These are phyloP conservation scores for Trichoderma aggressivum DNA, from an alignment of 2,329 filamentous ascomycete genomes.

Conservation along the genomic window DNA sequence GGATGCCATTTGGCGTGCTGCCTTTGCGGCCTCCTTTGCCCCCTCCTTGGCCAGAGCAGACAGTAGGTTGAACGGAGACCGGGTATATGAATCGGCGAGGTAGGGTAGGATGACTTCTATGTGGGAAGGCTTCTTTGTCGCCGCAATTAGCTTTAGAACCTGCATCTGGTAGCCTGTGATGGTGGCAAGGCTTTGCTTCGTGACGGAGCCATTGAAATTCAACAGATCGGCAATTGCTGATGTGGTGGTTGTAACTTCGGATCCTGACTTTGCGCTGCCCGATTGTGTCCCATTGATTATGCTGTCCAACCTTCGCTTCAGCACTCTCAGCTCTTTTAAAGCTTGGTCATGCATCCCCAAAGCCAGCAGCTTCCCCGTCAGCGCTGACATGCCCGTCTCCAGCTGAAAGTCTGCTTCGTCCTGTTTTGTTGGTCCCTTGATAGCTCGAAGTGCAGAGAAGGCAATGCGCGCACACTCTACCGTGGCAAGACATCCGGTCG, in stretches of 20 bases:
- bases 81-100: constrained; percentile 49
- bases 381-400: constrained; percentile 68
- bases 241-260: constrained; percentile 30
- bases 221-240: constrained; percentile 55
- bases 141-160: constrained; percentile 59
- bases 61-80: constrained; percentile 59
- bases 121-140: constrained; percentile 55
- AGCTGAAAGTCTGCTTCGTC: constrained; percentile 63
- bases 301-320: constrained; percentile 61
- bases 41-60: constrained; percentile 42
- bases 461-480: constrained; percentile 68
- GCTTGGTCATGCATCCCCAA: constrained; percentile 66
- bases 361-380: constrained; percentile 62
- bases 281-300: constrained; percentile 28
- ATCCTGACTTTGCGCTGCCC: constrained; percentile 31
- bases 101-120: constrained; percentile 57
- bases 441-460: constrained; percentile 60
- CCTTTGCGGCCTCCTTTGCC: constrained; percentile 52
- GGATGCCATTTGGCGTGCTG: constrained; percentile 62
- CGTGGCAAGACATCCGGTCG: constrained; percentile 50
- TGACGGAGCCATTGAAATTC: constrained; percentile 51
- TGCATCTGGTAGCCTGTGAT: constrained; percentile 64
- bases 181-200: constrained; percentile 47
- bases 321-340: constrained; percentile 61
- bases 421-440: constrained; percentile 53